phyloP scores from a whole-genome alignment of 371 early-diverging fungal genomes.

The Zychaea mexicana region DNA sequence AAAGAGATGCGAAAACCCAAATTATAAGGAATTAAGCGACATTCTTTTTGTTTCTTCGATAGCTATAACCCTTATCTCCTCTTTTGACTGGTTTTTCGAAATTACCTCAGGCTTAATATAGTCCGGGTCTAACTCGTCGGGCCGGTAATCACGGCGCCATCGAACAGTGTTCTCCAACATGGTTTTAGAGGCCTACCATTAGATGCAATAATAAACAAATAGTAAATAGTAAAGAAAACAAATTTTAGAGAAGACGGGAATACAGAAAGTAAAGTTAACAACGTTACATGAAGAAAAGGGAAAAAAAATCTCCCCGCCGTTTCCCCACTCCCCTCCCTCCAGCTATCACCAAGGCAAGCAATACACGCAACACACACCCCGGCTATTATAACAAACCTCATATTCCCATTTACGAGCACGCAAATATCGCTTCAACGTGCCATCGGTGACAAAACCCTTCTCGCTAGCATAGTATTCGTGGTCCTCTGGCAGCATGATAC shows the following conservation, averaged over 20 bases:
- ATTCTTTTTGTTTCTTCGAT: too few relatives aligned
- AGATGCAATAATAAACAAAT: background rate
- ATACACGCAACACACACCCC: too few relatives aligned
- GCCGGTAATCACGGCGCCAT: constrained; percentile 80
- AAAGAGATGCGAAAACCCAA: too few relatives aligned
- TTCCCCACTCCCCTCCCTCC: background rate
- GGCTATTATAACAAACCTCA: constrained; percentile 25
- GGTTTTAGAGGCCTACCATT: constrained; percentile 52
- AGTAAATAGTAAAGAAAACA: background rate
- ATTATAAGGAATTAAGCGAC: too few relatives aligned
- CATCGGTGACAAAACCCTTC: constrained; percentile 57
- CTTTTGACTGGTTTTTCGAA: too few relatives aligned
- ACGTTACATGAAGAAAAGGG: too few relatives aligned
- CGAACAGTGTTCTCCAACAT: constrained; percentile 70
- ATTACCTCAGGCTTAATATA: constrained; percentile 76
- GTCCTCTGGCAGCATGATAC: constrained; percentile 49
- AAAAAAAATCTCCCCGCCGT: background rate
- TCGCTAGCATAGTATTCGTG: constrained; percentile 52
- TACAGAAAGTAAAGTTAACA: too few relatives aligned
- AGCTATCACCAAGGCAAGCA: too few relatives aligned
- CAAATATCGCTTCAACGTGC: constrained; percentile 72
- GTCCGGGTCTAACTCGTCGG: constrained; percentile 71
- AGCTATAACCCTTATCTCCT: too few relatives aligned
- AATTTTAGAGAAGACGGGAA: too few relatives aligned
- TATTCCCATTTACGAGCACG: constrained; percentile 78